A percentile compares a stretch with the other conserved stretches of the same genome.
These are phyloP conservation scores for Vigna reflexopilosa DNA, from an alignment of 306 rosid species.

Conservation along the genomic window DNA sequence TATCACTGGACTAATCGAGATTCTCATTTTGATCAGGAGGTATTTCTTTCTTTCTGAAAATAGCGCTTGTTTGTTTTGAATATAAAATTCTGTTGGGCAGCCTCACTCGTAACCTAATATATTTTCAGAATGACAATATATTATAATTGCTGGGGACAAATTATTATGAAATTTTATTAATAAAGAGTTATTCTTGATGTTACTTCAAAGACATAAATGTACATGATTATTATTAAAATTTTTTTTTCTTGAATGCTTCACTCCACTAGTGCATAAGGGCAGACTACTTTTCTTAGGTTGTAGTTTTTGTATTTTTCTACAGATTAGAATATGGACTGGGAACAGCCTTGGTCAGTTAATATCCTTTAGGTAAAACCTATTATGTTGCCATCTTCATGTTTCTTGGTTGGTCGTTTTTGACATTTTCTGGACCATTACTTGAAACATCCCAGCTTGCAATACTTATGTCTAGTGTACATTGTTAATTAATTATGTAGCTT, in stretches of 20 bases:
- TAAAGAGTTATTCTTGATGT: constrained; percentile 39
- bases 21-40: constrained; percentile 78
- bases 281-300: constrained; percentile 22
- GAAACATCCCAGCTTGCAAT: constrained; percentile 33
- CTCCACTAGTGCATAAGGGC: constrained; percentile 21
- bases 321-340: constrained; percentile 18
- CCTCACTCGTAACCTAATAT: constrained; percentile 13
- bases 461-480: constrained; percentile 14
- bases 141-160: constrained; percentile 16
- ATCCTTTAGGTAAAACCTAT: constrained; percentile 19
- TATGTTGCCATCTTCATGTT: constrained; percentile 10
- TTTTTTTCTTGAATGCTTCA: constrained; percentile 12
- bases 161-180: constrained; percentile 26
- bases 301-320: constrained; percentile 25
- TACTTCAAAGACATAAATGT: constrained; percentile 21
- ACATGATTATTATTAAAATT: constrained; percentile 2
- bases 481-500: constrained; percentile 14
- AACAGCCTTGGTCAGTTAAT: constrained; percentile 34
- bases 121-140: constrained; percentile 37
- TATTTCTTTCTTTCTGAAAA: constrained; percentile 43
- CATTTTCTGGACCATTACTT: constrained; percentile 16
- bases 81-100: constrained; percentile 17
- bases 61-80: constrained; percentile 36
- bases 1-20: constrained; percentile 78
- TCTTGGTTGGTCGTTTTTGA: not conserved